These are phyloP conservation scores for Pseudopithomyces maydicus DNA, from an alignment of 2,329 filamentous ascomycete species.

Conservation along the genomic window DNA sequence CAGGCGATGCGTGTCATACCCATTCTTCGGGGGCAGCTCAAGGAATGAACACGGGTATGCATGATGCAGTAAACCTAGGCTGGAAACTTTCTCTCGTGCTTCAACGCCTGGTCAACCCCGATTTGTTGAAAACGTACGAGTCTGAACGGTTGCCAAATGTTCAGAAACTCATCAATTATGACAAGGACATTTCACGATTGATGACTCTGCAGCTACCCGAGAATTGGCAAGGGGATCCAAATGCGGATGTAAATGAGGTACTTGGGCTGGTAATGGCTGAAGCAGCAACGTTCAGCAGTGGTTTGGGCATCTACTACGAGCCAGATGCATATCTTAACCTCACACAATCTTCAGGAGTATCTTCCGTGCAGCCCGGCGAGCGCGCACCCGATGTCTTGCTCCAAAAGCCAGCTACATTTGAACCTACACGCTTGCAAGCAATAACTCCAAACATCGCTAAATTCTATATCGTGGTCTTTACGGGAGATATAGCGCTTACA, in stretches of 20 bases:
- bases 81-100: constrained; percentile 60
- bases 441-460: constrained; percentile 50
- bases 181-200: constrained; percentile 41
- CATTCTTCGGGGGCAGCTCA: constrained; percentile 62
- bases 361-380: constrained; percentile 45
- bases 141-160: constrained; percentile 56
- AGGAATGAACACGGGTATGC: constrained; percentile 63
- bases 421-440: constrained; percentile 50
- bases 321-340: constrained; percentile 44
- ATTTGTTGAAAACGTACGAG: constrained; percentile 56
- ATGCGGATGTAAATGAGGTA: constrained; percentile 34
- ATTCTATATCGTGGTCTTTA: constrained; percentile 53
- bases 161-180: constrained; percentile 45
- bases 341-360: constrained; percentile 1
- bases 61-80: constrained; percentile 59
- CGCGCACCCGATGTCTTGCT: constrained; percentile 55
- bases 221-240: constrained; percentile 35
- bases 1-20: constrained; percentile 63
- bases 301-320: constrained; percentile 40
- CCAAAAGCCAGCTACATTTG: constrained; percentile 53
- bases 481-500: constrained; percentile 36
- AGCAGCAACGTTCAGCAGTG: constrained; percentile 37
- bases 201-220: constrained; percentile 44
- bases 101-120: constrained; percentile 42
- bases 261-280: constrained; percentile 32